Conservation (phyloP, 129 eudicot genomes). For the Helianthus annuus region HanXRQr2.0-SUNRISE NC_035440.2:41938019-41938518, state of each 20-base stretch:
- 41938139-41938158: neutral
- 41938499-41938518: no score
- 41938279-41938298: constrained; percentile 8
- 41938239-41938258: neutral
- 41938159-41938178: neutral
- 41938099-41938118: constrained; percentile 29
- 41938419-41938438: no score
- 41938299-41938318: neutral
- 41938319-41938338: neutral
- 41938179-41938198: constrained; percentile 10
- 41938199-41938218: neutral
- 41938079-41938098: constrained; percentile 98
- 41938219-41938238: neutral
- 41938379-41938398: no score
- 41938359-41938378: no score
- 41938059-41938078: constrained; percentile 98
- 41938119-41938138: neutral
- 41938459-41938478: no score
- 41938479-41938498: no score
- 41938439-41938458: no score
- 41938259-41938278: neutral
- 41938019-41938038: neutral
- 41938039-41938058: constrained; percentile 43
- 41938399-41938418: no score
- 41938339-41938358: no score